Evolutionary conservation across 305 asterid species (phyloP).

Genomic region (Fraxinus angustifolia): DNA sequence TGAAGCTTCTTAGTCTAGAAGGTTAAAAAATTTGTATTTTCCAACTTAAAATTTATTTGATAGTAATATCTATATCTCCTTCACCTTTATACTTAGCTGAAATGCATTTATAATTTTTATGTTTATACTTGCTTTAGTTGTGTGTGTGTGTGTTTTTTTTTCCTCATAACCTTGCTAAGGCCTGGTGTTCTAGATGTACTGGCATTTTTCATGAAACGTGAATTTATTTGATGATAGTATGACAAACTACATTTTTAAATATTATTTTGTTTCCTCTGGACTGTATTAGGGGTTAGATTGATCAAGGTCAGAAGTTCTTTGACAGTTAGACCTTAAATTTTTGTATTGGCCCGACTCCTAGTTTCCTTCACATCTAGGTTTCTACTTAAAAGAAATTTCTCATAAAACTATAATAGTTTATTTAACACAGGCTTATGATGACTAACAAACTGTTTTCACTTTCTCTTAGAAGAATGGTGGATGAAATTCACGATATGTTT

Average conservation of each 20-base stretch:
- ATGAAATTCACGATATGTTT: not conserved
- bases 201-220: not conserved
- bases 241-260: not conserved
- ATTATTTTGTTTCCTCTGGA: constrained; percentile 8
- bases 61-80: not conserved
- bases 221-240: not conserved
- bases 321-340: not conserved
- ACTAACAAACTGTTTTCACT: not conserved
- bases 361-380: not conserved
- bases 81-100: not conserved
- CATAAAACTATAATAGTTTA: not conserved
- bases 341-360: not conserved
- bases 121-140: not conserved
- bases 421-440: not conserved
- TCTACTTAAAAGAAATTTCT: not conserved
- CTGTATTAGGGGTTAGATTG: not conserved
- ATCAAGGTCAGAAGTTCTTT: not conserved
- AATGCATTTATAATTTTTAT: not conserved
- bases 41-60: constrained; percentile 1
- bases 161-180: not conserved
- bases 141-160: not conserved
- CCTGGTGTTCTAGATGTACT: not conserved
- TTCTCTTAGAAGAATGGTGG: not conserved
- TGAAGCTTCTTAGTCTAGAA: constrained; percentile 3
- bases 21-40: constrained; percentile 5